These are phyloP conservation scores for Margaritispora aquatica DNA, from an alignment of 495 filamentous ascomycete species.

Conservation along the genomic window DNA sequence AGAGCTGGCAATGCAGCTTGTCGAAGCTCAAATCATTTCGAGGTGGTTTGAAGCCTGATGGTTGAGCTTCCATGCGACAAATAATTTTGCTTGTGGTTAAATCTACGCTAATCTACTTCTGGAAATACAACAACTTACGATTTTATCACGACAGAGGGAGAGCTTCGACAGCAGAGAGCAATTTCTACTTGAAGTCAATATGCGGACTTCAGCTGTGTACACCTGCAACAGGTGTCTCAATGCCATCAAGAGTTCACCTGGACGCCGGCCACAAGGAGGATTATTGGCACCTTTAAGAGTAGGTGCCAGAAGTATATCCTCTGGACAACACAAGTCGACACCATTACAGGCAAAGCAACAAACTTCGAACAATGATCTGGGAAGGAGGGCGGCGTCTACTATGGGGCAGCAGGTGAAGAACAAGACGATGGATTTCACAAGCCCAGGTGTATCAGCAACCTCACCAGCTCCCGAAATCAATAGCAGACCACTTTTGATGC, in stretches of 20 bases:
- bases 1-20: slow-evolving; percentile 17
- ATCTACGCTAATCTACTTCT: neutral
- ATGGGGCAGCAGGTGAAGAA: slow-evolving; percentile 13
- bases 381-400: slow-evolving; percentile 16
- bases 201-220: slow-evolving; percentile 18
- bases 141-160: no score
- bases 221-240: slow-evolving; percentile 23
- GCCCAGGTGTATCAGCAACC: slow-evolving; percentile 9
- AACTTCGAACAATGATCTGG: neutral
- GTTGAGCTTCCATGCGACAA: neutral
- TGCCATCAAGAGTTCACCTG: slow-evolving; percentile 11
- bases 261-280: neutral
- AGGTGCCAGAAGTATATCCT: slow-evolving; percentile 1
- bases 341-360: neutral
- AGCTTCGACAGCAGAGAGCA: neutral
- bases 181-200: neutral
- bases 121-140: slow-evolving; percentile 1
- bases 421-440: slow-evolving; percentile 15
- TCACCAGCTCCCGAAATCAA: slow-evolving; percentile 23
- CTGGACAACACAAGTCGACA: neutral
- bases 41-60: slow-evolving; percentile 1
- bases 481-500: slow-evolving; percentile 50
- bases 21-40: slow-evolving; percentile 20
- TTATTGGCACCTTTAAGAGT: slow-evolving; percentile 5
- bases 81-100: neutral